Conservation (phyloP, 768 basidiomycete species). For the Tricholoma saponaceum region DNA sequence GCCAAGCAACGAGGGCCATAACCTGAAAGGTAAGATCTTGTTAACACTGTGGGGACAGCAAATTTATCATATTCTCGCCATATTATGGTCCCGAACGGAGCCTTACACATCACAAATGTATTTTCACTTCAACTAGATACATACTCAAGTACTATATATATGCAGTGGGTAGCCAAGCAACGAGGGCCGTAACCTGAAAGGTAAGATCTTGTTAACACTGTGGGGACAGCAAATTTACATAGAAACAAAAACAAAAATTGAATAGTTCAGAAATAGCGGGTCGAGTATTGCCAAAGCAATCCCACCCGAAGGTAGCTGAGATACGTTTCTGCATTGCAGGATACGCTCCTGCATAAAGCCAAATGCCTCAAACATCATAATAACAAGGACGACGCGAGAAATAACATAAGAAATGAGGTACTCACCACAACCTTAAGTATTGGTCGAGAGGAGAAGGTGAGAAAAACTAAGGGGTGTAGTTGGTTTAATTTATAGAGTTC, state of each 20-base stretch:
- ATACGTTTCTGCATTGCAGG: constrained; percentile 80
- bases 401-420: constrained; percentile 5
- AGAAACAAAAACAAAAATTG: background rate
- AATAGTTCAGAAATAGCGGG: constrained; percentile 40
- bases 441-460: background rate
- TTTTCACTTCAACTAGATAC: too few relatives aligned
- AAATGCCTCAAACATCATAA: constrained; percentile 92
- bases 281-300: constrained; percentile 38
- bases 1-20: background rate
- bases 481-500: constrained; percentile 11
- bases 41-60: background rate
- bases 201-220: background rate
- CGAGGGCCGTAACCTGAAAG: background rate
- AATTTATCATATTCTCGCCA: too few relatives aligned
- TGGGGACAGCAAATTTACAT: background rate
- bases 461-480: too few relatives aligned
- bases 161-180: too few relatives aligned
- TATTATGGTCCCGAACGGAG: too few relatives aligned
- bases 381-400: background rate
- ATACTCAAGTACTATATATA: too few relatives aligned
- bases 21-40: background rate
- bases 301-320: constrained; percentile 87
- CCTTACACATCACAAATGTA: too few relatives aligned
- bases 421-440: background rate
- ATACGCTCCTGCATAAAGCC: constrained; percentile 71